Evolutionary conservation across 768 basidiomycete species (phyloP).

Genomic region (Sistotremastrum suecicum): DNA sequence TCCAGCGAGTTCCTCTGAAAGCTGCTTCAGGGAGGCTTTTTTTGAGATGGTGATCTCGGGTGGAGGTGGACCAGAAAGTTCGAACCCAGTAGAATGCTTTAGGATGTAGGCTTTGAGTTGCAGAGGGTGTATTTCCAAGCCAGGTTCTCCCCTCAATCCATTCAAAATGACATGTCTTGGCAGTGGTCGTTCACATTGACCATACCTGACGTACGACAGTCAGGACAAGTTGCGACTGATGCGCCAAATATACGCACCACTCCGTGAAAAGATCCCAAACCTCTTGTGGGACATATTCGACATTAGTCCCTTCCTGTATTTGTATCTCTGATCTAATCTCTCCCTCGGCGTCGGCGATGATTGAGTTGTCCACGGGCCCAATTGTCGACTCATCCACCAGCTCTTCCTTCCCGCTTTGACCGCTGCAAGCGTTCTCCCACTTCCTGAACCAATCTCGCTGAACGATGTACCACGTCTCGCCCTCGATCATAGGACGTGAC

Average conservation of each 20-base stretch:
- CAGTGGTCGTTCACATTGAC: slow-evolving; percentile 37
- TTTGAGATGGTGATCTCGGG: slow-evolving; percentile 33
- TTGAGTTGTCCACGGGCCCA: slow-evolving; percentile 64
- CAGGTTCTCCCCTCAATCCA: slow-evolving; percentile 33
- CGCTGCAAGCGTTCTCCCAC: slow-evolving; percentile 62
- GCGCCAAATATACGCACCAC: slow-evolving; percentile 39
- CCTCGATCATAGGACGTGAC: slow-evolving; percentile 35
- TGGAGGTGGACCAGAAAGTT: slow-evolving; percentile 16
- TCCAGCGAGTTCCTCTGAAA: slow-evolving; percentile 10
- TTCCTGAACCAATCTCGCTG: slow-evolving; percentile 57
- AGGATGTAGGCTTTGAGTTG: slow-evolving; percentile 39
- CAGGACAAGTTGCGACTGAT: neutral
- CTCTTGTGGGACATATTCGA: slow-evolving; percentile 59
- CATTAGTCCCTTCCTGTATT: slow-evolving; percentile 48
- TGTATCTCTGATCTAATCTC: slow-evolving; percentile 22
- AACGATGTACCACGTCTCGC: slow-evolving; percentile 72
- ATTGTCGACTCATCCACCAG: slow-evolving; percentile 44
- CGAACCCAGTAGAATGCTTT: slow-evolving; percentile 13
- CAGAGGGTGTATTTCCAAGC: slow-evolving; percentile 64
- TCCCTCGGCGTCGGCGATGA: slow-evolving; percentile 42
- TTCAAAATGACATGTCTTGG: slow-evolving; percentile 54
- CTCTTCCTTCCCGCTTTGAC: slow-evolving; percentile 55
- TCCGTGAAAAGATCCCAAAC: slow-evolving; percentile 54
- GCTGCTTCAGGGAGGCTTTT: slow-evolving; percentile 31
- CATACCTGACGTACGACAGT: slow-evolving; percentile 45